Evolutionary conservation across 2,329 filamentous ascomycete species (phyloP).

Genomic region (Ramularia collo-cygni): DNA sequence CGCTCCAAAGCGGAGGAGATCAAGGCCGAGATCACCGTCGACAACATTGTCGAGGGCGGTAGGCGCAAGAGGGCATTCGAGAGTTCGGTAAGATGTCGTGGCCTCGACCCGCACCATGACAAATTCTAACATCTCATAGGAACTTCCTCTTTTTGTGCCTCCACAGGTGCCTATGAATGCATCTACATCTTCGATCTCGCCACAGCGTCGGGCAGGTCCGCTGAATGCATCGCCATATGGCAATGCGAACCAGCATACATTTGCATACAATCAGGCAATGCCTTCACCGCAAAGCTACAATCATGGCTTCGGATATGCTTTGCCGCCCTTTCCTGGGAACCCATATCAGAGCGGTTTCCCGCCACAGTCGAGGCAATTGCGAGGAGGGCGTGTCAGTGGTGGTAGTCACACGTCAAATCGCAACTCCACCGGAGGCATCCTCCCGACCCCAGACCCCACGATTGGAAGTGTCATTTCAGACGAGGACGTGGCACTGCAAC

Average conservation of each 20-base stretch:
- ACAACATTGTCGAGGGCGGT: conserved; percentile 96
- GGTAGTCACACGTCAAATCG: conserved; percentile 34
- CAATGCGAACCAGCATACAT: conserved; percentile 69
- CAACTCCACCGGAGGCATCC: conserved; percentile 50
- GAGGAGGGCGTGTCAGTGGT: conserved; percentile 48
- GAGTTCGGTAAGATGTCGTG: conserved; percentile 74
- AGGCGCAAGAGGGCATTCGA: conserved; percentile 89
- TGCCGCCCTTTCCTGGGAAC: conserved; percentile 19
- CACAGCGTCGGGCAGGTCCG: conserved; percentile 71
- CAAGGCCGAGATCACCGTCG: conserved; percentile 93
- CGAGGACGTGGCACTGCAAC: conserved; percentile 92
- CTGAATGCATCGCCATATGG: conserved; percentile 68
- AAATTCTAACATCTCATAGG: conserved; percentile 48
- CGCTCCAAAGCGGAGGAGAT: conserved; percentile 76
- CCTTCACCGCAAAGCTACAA: conserved; percentile 76
- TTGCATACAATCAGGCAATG: conserved; percentile 67
- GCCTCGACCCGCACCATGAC: background rate
- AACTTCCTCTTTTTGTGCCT: conserved; percentile 89
- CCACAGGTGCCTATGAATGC: conserved; percentile 87
- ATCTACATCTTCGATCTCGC: conserved; percentile 97
- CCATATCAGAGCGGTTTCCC: conserved; percentile 19
- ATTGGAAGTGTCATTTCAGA: conserved; percentile 96
- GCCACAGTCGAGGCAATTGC: conserved; percentile 45
- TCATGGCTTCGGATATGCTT: conserved; percentile 12
- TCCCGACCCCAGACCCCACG: conserved; percentile 94